Evolutionary conservation across 2,329 filamentous ascomycete genomes (phyloP), one percentile per base, ranked within the genome.

Genomic region (Exophiala mesophila): DNA sequence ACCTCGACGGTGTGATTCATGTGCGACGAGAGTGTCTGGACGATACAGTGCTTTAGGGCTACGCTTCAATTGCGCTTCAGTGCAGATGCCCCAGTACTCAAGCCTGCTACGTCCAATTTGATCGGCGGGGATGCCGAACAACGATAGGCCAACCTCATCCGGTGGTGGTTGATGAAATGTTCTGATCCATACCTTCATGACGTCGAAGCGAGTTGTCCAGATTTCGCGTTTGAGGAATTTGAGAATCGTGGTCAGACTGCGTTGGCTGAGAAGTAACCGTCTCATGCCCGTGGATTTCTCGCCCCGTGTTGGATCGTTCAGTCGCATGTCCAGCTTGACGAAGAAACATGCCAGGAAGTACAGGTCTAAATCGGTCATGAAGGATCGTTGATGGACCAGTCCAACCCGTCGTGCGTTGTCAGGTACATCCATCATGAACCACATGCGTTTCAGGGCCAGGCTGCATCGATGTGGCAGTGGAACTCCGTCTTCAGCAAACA

Each of bases 371-470:
- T 82, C 67, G 7, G 71, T 66, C 72, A 83, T 83, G 35, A 81
- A 67, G 0, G 56, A 52, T 7, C 40, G 39, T 58, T 77, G 77
- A 20, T 67, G 67, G 4, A 87, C 60, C 4, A 82, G 65, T 2
- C 66, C 66, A 4, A 71, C 62, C 1, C 86, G 77, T 10, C 73
- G 66, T 0, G 50, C 55, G 36, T 72, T 82, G 10, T 77, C 78
- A 0, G 76, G 66, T 3, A 82, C 65, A 55, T 88, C 84, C 68
- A 88, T 78, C 23, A 85, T 57, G 38, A 84, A 72, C 87, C 87
- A 92, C 13, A 87, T 67, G 57, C 85, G 84, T 55, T 78, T 70
- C 33, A 85, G 63, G 1, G 71, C 69, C 8, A 55, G 37, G 36
- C 66, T 58, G 50, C 73, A 74, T 18, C 61, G 59, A 1, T 49